A percentile compares a stretch with the other conserved stretches of the same genome.
phyloP scores from a whole-genome alignment of 2,329 filamentous ascomycete genomes.

The Xylariaceae sp. region DNA sequence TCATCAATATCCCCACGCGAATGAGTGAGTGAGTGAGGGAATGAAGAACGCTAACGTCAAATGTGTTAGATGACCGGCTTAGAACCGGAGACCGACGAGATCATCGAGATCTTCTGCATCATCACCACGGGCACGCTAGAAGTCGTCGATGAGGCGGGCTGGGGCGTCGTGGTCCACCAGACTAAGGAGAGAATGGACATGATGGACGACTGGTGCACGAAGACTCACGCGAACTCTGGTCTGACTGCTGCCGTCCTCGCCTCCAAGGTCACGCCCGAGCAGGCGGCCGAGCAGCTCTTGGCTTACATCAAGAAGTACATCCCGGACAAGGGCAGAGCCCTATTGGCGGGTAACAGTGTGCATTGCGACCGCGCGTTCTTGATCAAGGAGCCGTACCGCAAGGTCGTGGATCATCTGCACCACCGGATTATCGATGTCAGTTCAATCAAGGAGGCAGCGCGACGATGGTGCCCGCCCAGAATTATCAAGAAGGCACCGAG shows the following conservation, averaged over 20 bases:
- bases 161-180: constrained; percentile 74
- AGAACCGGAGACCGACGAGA: constrained; percentile 70
- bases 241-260: constrained; percentile 70
- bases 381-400: constrained; percentile 64
- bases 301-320: constrained; percentile 71
- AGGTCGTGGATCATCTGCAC: constrained; percentile 71
- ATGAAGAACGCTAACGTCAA: background rate
- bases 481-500: constrained; percentile 57
- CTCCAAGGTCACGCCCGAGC: constrained; percentile 65
- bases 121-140: constrained; percentile 78
- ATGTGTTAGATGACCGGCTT: constrained; percentile 81
- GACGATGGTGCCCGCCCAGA: constrained; percentile 67
- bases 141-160: constrained; percentile 69
- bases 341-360: constrained; percentile 89
- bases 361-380: constrained; percentile 86
- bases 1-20: background rate
- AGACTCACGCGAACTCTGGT: constrained; percentile 74
- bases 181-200: constrained; percentile 61
- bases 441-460: constrained; percentile 82
- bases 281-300: constrained; percentile 68
- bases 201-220: constrained; percentile 88
- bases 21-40: background rate
- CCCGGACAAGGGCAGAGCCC: constrained; percentile 56
- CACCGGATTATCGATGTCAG: constrained; percentile 92
- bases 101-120: constrained; percentile 89